Evolutionary conservation across 192 early-diverging fungal genomes (phyloP).

Genomic region (Coemansia sp.): DNA sequence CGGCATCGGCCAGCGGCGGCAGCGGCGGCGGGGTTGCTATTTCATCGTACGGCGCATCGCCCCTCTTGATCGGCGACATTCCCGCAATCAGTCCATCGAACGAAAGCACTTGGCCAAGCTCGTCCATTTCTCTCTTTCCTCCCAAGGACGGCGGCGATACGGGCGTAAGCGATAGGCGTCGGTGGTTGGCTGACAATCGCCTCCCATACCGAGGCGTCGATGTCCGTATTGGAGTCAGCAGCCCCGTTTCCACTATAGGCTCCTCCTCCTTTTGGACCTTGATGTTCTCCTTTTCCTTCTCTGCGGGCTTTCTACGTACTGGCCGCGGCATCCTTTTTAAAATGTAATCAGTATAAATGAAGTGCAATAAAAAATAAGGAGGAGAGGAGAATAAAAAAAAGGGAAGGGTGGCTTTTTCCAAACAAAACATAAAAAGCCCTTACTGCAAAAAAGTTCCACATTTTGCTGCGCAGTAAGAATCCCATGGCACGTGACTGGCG

Average conservation of each 20-base stretch:
- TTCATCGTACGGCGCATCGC: not conserved
- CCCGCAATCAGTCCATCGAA: slow-evolving; percentile 40
- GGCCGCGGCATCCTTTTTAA: slow-evolving; percentile 15
- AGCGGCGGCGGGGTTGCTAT: no score
- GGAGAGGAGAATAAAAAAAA: not conserved
- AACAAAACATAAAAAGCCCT: no score
- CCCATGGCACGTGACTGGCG: no score
- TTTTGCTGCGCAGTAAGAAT: no score
- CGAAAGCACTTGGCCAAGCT: slow-evolving; percentile 4
- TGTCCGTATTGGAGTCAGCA: not conserved
- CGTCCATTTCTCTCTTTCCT: not conserved
- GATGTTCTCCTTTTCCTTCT: not conserved
- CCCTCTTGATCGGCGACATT: slow-evolving; percentile 38
- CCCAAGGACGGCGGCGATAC: no score
- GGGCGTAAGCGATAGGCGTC: not conserved
- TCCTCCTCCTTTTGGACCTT: not conserved
- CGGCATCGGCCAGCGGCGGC: not conserved
- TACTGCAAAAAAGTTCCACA: no score
- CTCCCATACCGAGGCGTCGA: slow-evolving; percentile 30
- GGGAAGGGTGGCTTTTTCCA: no score
- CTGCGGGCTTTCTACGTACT: not conserved
- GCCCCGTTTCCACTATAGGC: not conserved
- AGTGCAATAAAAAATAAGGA: not conserved
- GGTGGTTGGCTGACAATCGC: not conserved
- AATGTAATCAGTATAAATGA: slow-evolving; percentile 14